Conservation (phyloP, 2,329 filamentous ascomycete genomes). For the Leptographium lundbergii region DNA sequence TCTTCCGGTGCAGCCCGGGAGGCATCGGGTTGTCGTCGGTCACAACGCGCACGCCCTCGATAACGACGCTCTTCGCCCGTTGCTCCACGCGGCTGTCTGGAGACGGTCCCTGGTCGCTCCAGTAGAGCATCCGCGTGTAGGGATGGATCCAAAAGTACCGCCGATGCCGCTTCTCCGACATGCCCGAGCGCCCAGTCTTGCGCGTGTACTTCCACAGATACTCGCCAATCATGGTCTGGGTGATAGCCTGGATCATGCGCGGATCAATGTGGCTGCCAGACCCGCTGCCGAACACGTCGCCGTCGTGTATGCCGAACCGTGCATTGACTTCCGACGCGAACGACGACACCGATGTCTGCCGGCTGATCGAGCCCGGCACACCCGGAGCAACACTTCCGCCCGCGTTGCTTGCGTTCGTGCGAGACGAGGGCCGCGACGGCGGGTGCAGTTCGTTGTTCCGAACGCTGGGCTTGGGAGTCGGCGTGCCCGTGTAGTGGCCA, state of each 20-base stretch:
- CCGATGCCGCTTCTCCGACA: conserved; percentile 81
- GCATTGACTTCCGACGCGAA: conserved; percentile 90
- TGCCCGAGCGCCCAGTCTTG: conserved; percentile 76
- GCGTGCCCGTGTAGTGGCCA: conserved; percentile 28
- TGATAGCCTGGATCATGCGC: conserved; percentile 97
- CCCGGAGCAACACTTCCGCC: neutral
- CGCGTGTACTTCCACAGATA: conserved; percentile 99
- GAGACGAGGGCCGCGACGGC: conserved; percentile 26
- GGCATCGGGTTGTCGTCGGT: conserved; percentile 92
- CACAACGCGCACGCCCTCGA: conserved; percentile 84
- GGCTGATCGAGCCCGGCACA: conserved; percentile 21
- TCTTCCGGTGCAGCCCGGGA: conserved; percentile 88
- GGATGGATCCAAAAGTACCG: conserved; percentile 99
- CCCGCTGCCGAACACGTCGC: conserved; percentile 32
- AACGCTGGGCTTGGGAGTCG: conserved; percentile 37
- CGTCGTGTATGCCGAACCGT: conserved; percentile 66
- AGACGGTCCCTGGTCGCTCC: conserved; percentile 84
- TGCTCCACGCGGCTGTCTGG: conserved; percentile 63
- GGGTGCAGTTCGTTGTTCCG: conserved; percentile 34
- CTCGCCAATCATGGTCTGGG: conserved; percentile 98
- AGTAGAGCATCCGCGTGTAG: conserved; percentile 92
- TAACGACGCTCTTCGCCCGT: conserved; percentile 76
- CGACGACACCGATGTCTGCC: conserved; percentile 82
- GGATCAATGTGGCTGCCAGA: conserved; percentile 71
- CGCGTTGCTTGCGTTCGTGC: conserved; percentile 9